Evolutionary conservation across 257 asterid species (phyloP).

Genomic region (Solanum stenotomum): DNA sequence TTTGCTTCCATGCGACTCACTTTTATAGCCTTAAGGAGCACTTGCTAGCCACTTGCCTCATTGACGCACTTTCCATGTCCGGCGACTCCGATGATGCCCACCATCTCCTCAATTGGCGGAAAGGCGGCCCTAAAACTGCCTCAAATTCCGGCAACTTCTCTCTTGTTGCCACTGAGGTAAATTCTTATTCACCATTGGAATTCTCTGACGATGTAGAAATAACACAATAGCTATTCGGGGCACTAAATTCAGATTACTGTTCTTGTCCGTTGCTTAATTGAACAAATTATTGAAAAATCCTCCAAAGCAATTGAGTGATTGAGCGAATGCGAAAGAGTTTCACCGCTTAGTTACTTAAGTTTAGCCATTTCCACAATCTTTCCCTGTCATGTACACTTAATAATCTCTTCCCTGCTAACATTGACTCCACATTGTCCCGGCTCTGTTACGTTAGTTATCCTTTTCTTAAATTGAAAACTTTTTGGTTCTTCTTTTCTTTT

Average conservation of each 20-base stretch:
- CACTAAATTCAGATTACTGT: neutral
- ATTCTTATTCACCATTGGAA: neutral
- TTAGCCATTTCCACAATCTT: neutral
- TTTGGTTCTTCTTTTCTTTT: neutral
- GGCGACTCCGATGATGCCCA: too few species aligned
- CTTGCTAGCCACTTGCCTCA: slow-evolving; percentile 63
- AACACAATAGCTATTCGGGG: neutral
- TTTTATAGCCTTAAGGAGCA: slow-evolving; percentile 86
- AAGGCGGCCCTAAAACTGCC: slow-evolving; percentile 58
- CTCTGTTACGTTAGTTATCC: neutral
- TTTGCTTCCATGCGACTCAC: slow-evolving; percentile 76
- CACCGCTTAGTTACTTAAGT: neutral
- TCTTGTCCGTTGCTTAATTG: neutral
- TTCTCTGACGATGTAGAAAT: neutral
- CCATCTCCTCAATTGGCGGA: too few species aligned
- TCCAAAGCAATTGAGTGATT: neutral
- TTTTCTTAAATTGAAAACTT: neutral
- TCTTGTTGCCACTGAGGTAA: slow-evolving; percentile 70
- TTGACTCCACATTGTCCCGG: neutral
- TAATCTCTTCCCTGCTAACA: neutral
- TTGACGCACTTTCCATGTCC: too few species aligned
- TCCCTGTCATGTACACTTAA: neutral
- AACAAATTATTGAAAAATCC: neutral
- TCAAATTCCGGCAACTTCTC: slow-evolving; percentile 73
- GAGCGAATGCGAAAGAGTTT: neutral